Base-by-base conservation (phyloP, 495 filamentous ascomycete genomes). In the Daldinia bambusicola region DNA sequence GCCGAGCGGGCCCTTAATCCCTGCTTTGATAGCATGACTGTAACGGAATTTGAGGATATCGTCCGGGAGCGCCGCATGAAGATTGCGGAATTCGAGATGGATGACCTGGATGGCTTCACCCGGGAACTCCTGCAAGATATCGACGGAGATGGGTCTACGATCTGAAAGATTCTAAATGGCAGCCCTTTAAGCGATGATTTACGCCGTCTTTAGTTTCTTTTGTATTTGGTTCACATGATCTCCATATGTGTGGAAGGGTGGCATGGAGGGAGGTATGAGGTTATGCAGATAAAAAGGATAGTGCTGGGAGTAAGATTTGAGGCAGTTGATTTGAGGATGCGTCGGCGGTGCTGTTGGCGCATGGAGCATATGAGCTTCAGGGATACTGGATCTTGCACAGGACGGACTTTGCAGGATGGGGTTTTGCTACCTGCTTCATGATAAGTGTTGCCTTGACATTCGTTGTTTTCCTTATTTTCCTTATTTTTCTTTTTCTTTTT, bases 71-170 rank as follows among this genome's bases (percentile, higher is more conserved):
- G 43, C 10, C 8, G 12, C 9, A 48, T 2, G 43, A 1, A 48
- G 20, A 16, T 30, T 1, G 1, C 48, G 2, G 56, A 70, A 63
- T 0, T 70, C 34, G 1, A 31, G 3, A 18, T 43, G 18, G 38
- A 57, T 8, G 67, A 70, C 1, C 4, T 56, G 6, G 18, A 38
- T 37, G 31, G 9, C 10, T 22, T 32, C 34, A 53, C 18, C 0
- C 41, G 18, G 5, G 31, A 37, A 10, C n/a, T 70, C 32, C 22
- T 70, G 0, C n/a, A 48, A 12, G 61, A 55, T 6, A 70, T 70
- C 14, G 55, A 50, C 6, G 31, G 52, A 4, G 55, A 64, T 1
- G 4, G 52, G 0, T 14, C 26, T 2, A 6, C 0, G 14, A 32
- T 32, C 50, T 32, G 6, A 53, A 53, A 31, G 4, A 2, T 22